Base-by-base conservation (phyloP, 805 yeast species). In the Tetrapisispora fleetii region DNA sequence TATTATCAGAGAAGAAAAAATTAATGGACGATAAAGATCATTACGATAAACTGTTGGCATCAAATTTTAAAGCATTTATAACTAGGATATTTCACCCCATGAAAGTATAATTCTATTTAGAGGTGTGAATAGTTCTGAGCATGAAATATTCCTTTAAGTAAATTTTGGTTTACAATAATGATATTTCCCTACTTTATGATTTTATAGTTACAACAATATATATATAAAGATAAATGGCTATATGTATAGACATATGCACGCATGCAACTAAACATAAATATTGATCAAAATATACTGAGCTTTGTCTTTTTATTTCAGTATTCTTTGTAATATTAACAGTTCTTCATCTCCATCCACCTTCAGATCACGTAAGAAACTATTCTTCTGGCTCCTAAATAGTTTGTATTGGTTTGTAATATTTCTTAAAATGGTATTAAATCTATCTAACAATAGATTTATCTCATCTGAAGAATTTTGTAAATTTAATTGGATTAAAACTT, bases 311-410 rank as follows among this genome's bases (percentile, higher is more conserved):
- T 17, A 38, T 18, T 14, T 22, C 11, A 13, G n/a, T 10, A 55
- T 48, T 51, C 57, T 65, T 33, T 83, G 77, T 33, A 83, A 66
- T 45, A 67, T 75, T 46, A 72, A 67, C 46, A 83, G 57, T 24
- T 74, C 77, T 11, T 70, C 62, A 48, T 72, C 73, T 4, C 68
- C 70, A 53, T 82, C 87, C 27, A 67, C 62, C n/a, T 72, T 70
- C 47, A 83, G 63, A 55, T 81, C 87, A 40, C 65, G 71, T 0
- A 72, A 69, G 48, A 82, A 75, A 3, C 62, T 55, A 37, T 67
- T 68, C 38, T 75, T 54, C 19, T 66, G 64, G 2, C 65, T 65
- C 48, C 72, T 72, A 57, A 77, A 81, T 19, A 68, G 70, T 35
- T 65, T 70, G 62, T 63, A 65, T 64, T 75, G 48, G 66, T 64